Base-by-base conservation (phyloP, 768 basidiomycete species). In the Cubamyces sp. region DNA sequence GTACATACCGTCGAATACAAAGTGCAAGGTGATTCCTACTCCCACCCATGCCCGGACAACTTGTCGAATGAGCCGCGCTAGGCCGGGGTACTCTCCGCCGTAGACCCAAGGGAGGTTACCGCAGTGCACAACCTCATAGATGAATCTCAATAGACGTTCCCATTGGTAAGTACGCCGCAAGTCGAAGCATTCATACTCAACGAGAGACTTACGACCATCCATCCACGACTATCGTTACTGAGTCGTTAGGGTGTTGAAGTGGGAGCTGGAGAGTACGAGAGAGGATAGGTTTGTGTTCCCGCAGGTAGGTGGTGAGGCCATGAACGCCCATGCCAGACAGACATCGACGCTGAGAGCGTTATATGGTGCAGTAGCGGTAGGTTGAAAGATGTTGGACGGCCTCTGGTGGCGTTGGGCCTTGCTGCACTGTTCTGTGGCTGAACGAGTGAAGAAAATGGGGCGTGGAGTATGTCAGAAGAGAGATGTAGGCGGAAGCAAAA, bases 1-100 rank as follows among this genome's bases (percentile, higher is more conserved):
- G 23, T 42, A 76, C 82, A 58, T 64, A 93, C 92, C 92, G 70
- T 94, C 92, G 66, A 94, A 94, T 6, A 94, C 92, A 66, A 94
- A 90, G 68, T 84, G 79, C 6, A 91, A 75, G 54, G 77, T 76
- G 41, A 92, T 71, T 21, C 90, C 88, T 11, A 91, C 77, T 25
- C 77, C 74, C 47, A 88, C 79, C 92, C 91, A 93, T 14, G 87
- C 85, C 61, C 80, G 71, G 14, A 90, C 84, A 16, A 87, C 81
- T 49, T 66, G 73, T 46, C 70, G 72, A 3, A 90, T 78, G 18
- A 83, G 73, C n/a, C 71, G 67, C 8, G 74, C 72, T 63, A 91
- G 88, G 55, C 79, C 79, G 1, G 73, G 69, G 66, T 91, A 91
- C 74, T 94, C 91, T 14, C 92, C 92, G 6, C 92, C 92, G 68